Percentiles rank a stretch among this genome's conserved stretches.
Conservation (phyloP, 192 early-diverging fungal species). For the Chytriomyces sp. region DNA sequence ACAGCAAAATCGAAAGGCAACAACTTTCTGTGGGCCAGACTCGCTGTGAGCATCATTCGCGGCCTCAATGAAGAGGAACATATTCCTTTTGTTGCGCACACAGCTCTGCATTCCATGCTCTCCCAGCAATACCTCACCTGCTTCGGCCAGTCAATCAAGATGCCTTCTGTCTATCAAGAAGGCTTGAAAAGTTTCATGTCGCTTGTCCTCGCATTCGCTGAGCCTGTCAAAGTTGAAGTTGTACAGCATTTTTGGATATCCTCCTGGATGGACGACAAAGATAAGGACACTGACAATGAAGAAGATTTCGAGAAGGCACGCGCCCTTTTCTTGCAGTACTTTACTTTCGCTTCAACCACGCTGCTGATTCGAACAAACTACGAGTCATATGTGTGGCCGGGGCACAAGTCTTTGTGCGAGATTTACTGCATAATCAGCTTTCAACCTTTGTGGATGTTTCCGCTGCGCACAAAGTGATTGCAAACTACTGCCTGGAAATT, state of each 20-base stretch:
- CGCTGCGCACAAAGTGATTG: background rate
- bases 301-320: background rate
- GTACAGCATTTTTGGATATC: constrained; percentile 4
- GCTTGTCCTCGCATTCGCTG: background rate
- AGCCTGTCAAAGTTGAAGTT: background rate
- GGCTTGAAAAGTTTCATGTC: constrained; percentile 1
- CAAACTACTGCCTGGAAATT: background rate
- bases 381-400: background rate
- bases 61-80: constrained; percentile 13
- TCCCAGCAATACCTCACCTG: constrained; percentile 5
- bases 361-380: constrained; percentile 6
- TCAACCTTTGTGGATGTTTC: background rate
- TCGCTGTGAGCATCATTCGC: constrained; percentile 26
- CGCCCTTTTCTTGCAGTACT: background rate
- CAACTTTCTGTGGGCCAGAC: constrained; percentile 18
- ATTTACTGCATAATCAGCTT: constrained; percentile 12
- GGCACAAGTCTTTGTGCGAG: constrained; percentile 19
- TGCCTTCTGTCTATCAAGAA: constrained; percentile 9
- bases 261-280: constrained; percentile 1
- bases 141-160: constrained; percentile 12
- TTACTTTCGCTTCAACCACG: background rate
- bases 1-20: constrained; percentile 5
- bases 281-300: background rate
- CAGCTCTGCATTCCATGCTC: background rate
- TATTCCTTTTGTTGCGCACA: constrained; percentile 4